Evolutionary conservation across 1,284 basidiomycete species (phyloP), one percentile per base, ranked within the genome.

Genomic region (Cutaneotrichosporon sp.): DNA sequence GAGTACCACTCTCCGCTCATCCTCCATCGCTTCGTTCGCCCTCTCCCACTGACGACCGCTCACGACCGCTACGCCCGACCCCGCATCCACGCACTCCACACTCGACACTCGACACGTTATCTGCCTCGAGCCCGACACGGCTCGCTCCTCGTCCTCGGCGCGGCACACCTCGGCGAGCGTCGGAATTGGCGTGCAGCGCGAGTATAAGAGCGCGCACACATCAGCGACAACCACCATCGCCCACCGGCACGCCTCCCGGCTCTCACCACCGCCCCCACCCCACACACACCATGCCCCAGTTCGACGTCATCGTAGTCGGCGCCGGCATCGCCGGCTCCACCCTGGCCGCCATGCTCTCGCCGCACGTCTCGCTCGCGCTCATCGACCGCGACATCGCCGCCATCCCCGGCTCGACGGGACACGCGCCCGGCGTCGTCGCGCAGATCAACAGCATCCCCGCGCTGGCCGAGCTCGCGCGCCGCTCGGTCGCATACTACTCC

Each of bases 311-410:
- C 54, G 71, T 56, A 52, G 74, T 22, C 27, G 68, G 68, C 46
- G 51, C 66, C 0, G 67, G 70, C 54, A 69, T 70, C 20, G 64
- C 71, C 45, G 72, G 79, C 25, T 64, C 76, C 14, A 69, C 70
- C 27, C 63, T 77, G 13, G 79, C 83, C 46, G 78, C 83, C 55
- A 68, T 69, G 1, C 54, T 69, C 5, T 78, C 82, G n/a, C 71
- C 80, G 2, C 84, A 80, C 9, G 81, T 80, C 0, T 76, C 80
- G 58, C 81, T 79, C 16, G 76, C 82, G 1, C 78, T 80, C 36
- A 82, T 85, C 60, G 84, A 72, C 55, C 67, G 67, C 52, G 56
- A 69, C 4, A 38, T 54, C 10, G 62, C 56, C 18, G 58, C 68
- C 2, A 67, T 66, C 31, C 67, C 64, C 0, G 71, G 71, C 9